These are phyloP conservation scores for Trichoderma harzianum DNA, from an alignment of 2,329 filamentous ascomycete species.

Conservation along the genomic window DNA sequence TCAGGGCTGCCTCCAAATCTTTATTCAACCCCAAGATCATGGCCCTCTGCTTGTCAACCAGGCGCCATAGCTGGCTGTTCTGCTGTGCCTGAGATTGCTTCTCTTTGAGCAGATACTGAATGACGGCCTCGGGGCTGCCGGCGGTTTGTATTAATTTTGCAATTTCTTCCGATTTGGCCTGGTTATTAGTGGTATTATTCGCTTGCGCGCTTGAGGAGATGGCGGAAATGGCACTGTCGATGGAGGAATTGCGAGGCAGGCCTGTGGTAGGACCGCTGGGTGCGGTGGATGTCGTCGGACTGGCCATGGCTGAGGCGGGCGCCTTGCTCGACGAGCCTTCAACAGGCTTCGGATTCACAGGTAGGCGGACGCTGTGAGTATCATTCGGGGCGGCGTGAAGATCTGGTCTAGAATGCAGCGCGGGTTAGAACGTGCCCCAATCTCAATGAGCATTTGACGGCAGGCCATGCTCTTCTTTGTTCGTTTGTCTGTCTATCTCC, in stretches of 20 bases:
- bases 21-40: slow-evolving; percentile 94
- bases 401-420: slow-evolving; percentile 25
- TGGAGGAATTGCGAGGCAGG: slow-evolving; percentile 73
- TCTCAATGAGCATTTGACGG: neutral
- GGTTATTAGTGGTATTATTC: slow-evolving; percentile 53
- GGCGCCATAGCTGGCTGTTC: slow-evolving; percentile 87
- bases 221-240: slow-evolving; percentile 87
- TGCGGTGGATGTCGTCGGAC: slow-evolving; percentile 40
- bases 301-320: slow-evolving; percentile 46
- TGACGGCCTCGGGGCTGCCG: slow-evolving; percentile 83
- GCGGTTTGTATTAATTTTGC: slow-evolving; percentile 75
- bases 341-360: slow-evolving; percentile 42
- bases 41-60: slow-evolving; percentile 92
- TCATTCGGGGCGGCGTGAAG: slow-evolving; percentile 45
- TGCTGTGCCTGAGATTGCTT: slow-evolving; percentile 86
- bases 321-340: slow-evolving; percentile 38
- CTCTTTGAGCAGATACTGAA: slow-evolving; percentile 84
- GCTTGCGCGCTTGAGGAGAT: slow-evolving; percentile 58
- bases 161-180: slow-evolving; percentile 69
- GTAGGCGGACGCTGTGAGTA: slow-evolving; percentile 42
- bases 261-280: slow-evolving; percentile 28
- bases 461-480: neutral
- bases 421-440: slow-evolving; percentile 9
- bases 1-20: slow-evolving; percentile 83
- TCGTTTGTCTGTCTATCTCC: neutral